These are phyloP conservation scores for Hymenoscyphus albidus DNA, from an alignment of 2,329 filamentous ascomycete species.

Conservation along the genomic window DNA sequence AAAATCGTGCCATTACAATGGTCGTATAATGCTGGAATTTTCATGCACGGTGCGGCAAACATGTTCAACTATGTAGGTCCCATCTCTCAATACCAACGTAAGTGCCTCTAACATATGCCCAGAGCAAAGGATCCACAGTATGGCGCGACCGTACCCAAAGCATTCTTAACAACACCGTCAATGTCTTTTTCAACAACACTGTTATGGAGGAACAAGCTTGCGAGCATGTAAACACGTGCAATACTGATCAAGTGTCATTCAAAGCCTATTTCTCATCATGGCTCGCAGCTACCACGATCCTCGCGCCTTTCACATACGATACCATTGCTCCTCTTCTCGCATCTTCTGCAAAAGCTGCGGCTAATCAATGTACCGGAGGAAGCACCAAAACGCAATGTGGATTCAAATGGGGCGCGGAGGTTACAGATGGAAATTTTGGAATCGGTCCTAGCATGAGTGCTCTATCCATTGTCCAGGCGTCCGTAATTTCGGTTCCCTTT, in stretches of 20 bases:
- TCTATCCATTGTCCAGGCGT: slow-evolving; percentile 60
- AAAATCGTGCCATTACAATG: slow-evolving; percentile 58
- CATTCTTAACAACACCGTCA: slow-evolving; percentile 48
- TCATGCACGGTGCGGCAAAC: slow-evolving; percentile 61
- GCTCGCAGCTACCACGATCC: slow-evolving; percentile 58
- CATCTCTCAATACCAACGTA: neutral
- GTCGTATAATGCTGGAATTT: slow-evolving; percentile 67
- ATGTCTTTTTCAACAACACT: slow-evolving; percentile 47
- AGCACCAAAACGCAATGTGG: slow-evolving; percentile 56
- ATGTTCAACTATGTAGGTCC: slow-evolving; percentile 60
- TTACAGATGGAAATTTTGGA: slow-evolving; percentile 53
- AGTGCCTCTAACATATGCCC: slow-evolving; percentile 10
- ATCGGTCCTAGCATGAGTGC: slow-evolving; percentile 70
- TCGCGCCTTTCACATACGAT: slow-evolving; percentile 56
- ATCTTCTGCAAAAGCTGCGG: slow-evolving; percentile 54
- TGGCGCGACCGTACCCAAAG: slow-evolving; percentile 58
- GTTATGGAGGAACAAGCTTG: slow-evolving; percentile 65
- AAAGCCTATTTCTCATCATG: slow-evolving; percentile 62
- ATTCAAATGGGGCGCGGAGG: slow-evolving; percentile 54
- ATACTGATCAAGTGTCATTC: slow-evolving; percentile 60
- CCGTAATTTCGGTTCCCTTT: slow-evolving; percentile 49
- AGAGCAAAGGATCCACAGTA: slow-evolving; percentile 41
- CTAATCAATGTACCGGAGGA: slow-evolving; percentile 56
- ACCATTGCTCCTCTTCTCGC: slow-evolving; percentile 51
- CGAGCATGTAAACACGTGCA: slow-evolving; percentile 56